Percentiles rank a stretch among this genome's conserved stretches.
These are phyloP conservation scores for Apiospora koreana DNA, from an alignment of 2,329 filamentous ascomycete species.

Conservation along the genomic window DNA sequence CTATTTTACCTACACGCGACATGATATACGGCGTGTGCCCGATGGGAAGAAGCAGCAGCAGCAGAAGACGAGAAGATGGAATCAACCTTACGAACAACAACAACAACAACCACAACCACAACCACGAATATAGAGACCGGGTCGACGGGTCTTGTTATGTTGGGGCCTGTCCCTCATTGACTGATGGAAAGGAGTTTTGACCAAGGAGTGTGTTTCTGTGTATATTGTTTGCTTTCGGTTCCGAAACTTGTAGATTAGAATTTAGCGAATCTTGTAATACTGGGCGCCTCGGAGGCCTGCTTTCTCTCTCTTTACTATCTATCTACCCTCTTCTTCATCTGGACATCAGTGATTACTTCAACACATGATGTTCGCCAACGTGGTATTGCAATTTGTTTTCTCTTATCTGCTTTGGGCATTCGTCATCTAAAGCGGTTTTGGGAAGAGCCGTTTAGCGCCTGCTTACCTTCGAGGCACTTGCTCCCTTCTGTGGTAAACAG, in stretches of 20 bases:
- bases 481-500: no score
- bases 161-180: constrained; percentile 1
- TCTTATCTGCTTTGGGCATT: no score
- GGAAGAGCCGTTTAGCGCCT: no score
- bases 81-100: neutral
- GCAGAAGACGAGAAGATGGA: neutral
- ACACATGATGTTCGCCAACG: neutral
- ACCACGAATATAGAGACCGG: neutral
- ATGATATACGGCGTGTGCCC: neutral
- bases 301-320: neutral
- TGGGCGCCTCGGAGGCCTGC: neutral
- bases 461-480: no score
- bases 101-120: neutral
- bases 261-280: constrained; percentile 7
- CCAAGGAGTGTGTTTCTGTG: neutral
- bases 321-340: neutral
- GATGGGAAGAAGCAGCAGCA: neutral
- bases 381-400: no score
- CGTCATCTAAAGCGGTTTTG: no score
- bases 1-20: neutral
- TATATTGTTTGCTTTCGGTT: neutral
- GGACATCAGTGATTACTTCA: neutral
- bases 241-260: constrained; percentile 8
- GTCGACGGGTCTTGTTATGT: neutral
- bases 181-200: neutral